These are phyloP conservation scores for Rhodotorula diobovata DNA, from an alignment of 768 basidiomycete species.

Conservation along the genomic window DNA sequence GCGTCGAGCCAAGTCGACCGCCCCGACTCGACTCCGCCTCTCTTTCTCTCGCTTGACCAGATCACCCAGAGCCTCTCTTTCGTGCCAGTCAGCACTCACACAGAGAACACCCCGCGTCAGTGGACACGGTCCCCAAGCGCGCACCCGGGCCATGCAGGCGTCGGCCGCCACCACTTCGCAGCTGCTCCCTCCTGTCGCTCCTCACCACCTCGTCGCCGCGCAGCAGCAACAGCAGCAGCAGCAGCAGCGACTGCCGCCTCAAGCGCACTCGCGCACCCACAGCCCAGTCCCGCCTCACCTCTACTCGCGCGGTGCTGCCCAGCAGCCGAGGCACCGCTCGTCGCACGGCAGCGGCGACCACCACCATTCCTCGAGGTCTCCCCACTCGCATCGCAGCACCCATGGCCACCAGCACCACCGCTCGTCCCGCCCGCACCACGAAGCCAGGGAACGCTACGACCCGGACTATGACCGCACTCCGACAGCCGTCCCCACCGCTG, in stretches of 20 bases:
- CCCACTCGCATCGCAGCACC: too few relatives aligned
- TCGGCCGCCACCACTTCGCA: conserved; percentile 1
- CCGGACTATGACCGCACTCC: conserved; percentile 32
- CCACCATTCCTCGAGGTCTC: background rate
- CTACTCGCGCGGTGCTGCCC: too few relatives aligned
- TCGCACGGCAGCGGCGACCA: too few relatives aligned
- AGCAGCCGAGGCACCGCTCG: background rate
- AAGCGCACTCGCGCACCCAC: background rate
- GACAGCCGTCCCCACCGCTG: background rate
- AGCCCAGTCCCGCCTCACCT: background rate
- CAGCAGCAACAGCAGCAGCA: background rate
- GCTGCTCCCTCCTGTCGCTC: background rate
- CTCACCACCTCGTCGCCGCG: background rate
- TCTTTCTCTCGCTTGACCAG: too few relatives aligned
- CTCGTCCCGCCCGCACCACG: background rate
- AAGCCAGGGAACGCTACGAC: conserved; percentile 17
- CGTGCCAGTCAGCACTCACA: too few relatives aligned
- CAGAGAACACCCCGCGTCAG: too few relatives aligned
- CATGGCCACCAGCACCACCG: background rate
- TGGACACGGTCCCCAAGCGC: too few relatives aligned
- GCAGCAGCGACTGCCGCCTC: background rate
- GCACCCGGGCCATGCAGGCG: background rate
- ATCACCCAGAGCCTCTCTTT: too few relatives aligned
- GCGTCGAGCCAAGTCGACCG: too few relatives aligned
- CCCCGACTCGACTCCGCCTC: too few relatives aligned